phyloP scores from a whole-genome alignment of 371 early-diverging fungal genomes.

The Mucor lusitanicus region DNA sequence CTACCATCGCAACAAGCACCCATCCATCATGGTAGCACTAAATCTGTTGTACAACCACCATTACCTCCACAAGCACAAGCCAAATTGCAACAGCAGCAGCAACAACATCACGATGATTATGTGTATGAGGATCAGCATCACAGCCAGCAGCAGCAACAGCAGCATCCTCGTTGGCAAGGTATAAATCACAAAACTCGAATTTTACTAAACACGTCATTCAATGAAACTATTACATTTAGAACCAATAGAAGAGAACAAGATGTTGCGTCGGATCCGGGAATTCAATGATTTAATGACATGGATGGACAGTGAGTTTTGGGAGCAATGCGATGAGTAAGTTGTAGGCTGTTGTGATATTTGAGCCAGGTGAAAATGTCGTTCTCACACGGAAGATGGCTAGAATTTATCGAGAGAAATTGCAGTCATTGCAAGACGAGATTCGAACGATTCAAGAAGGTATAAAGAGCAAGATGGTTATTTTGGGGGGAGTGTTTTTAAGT shows the following conservation, averaged over 20 bases:
- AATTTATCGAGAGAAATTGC: conserved; percentile 29
- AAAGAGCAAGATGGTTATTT: not conserved
- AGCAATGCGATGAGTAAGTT: conserved; percentile 35
- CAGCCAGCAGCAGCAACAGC: not conserved
- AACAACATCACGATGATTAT: not conserved
- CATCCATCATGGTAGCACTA: not conserved
- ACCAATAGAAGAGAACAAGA: conserved; percentile 28
- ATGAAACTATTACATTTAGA: conserved; percentile 8
- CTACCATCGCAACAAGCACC: not conserved
- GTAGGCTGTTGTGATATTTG: not conserved
- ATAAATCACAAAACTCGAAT: not conserved
- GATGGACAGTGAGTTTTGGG: conserved; percentile 36
- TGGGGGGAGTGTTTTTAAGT: not conserved
- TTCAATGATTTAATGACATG: conserved; percentile 32
- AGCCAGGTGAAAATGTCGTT: too few relatives aligned
- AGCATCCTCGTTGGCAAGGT: conserved; percentile 25
- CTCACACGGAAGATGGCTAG: conserved; percentile 1
- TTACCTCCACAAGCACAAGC: conserved; percentile 6
- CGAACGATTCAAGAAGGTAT: conserved; percentile 32
- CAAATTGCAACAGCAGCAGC: conserved; percentile 1
- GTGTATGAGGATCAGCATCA: conserved; percentile 18
- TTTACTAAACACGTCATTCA: not conserved
- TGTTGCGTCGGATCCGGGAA: conserved; percentile 31
- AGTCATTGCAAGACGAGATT: conserved; percentile 31
- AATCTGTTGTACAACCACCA: conserved; percentile 5